A percentile compares a stretch with the other conserved stretches of the same genome.
Evolutionary conservation across 805 yeast species (phyloP).

Genomic region (Yarrowia sp.): DNA sequence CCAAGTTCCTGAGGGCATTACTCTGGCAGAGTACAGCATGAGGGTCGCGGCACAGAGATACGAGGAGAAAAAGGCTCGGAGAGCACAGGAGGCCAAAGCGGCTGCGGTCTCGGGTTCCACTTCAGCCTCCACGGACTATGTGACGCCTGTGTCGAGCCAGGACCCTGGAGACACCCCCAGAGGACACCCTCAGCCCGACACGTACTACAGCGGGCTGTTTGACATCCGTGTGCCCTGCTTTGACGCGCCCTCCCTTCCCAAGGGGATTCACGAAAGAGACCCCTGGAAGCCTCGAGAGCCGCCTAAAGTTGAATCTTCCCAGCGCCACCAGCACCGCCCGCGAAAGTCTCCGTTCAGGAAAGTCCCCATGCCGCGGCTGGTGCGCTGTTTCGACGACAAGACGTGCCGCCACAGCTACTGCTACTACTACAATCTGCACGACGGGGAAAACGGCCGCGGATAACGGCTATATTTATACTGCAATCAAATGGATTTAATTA

Average conservation of each 20-base stretch:
- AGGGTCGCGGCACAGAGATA: too few species aligned
- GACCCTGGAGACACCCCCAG: background rate
- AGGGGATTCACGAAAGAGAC: background rate
- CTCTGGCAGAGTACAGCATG: background rate
- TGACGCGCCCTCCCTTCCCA: background rate
- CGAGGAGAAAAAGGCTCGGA: too few species aligned
- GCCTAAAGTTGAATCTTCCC: background rate
- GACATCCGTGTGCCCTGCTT: background rate
- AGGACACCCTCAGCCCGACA: background rate
- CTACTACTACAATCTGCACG: background rate
- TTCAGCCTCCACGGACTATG: background rate
- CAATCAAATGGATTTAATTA: conserved; percentile 7
- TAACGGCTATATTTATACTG: background rate
- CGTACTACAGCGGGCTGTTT: background rate
- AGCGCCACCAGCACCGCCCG: background rate
- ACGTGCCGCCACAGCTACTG: background rate
- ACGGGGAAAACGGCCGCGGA: background rate
- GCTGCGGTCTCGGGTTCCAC: background rate
- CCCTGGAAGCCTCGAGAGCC: background rate
- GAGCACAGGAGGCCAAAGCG: background rate
- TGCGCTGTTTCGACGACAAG: background rate
- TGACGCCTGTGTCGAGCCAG: background rate
- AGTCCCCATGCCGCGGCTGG: background rate
- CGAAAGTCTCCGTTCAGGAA: background rate
- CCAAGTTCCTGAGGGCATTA: too few species aligned